Conservation (phyloP, 106 monocot species). For the Narthecium ossifragum region DNA sequence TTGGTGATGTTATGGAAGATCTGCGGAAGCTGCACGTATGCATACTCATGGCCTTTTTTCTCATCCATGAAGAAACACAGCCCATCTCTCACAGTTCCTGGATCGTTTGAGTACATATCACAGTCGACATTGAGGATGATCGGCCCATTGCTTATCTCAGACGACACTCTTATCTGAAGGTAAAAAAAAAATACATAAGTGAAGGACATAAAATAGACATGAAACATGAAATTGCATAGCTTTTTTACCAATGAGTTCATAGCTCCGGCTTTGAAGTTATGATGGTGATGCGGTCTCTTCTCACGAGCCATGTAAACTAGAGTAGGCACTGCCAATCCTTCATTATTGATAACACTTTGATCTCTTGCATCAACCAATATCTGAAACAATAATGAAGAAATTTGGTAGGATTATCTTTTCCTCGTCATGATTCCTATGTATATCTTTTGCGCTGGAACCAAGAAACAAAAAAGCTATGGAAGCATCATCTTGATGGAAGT, state of each 20-base stretch:
- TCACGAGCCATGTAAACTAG: constrained; percentile 66
- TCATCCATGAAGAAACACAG: constrained; percentile 42
- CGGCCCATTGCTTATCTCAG: constrained; percentile 27
- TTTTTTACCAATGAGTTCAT: constrained; percentile 68
- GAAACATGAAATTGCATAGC: neutral
- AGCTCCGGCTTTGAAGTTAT: constrained; percentile 80
- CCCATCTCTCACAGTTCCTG: constrained; percentile 20
- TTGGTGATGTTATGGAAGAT: constrained; percentile 22
- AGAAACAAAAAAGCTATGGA: neutral
- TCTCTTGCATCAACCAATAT: constrained; percentile 32
- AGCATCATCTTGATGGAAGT: neutral
- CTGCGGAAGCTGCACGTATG: constrained; percentile 36
- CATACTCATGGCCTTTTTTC: constrained; percentile 17
- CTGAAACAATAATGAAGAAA: constrained; percentile 17
- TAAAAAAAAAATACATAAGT: neutral
- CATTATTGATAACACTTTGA: constrained; percentile 11
- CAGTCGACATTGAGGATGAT: constrained; percentile 48
- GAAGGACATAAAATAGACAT: neutral
- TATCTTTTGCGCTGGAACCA: neutral
- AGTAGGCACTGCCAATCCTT: constrained; percentile 28
- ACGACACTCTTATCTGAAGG: constrained; percentile 38
- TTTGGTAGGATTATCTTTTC: too few species aligned
- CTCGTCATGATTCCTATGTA: neutral
- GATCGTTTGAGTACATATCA: constrained; percentile 36
- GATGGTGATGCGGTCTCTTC: constrained; percentile 50